Evolutionary conservation across 345 rosid genomes (phyloP).

Genomic region (Populus ilicifolia): DNA sequence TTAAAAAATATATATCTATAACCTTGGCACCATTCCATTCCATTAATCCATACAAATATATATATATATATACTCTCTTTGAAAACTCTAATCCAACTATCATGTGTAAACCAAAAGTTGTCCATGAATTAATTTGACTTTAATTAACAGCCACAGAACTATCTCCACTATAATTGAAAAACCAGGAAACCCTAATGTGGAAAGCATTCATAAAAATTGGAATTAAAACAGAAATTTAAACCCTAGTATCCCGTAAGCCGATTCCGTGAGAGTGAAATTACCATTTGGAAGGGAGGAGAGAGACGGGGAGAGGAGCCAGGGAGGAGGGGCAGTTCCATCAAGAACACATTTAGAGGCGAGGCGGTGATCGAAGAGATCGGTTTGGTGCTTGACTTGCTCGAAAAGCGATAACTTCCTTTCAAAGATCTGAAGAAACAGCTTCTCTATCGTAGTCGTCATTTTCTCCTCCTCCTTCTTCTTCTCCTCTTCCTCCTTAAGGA

Average conservation of each 20-base stretch:
- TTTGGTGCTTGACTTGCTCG: constrained; percentile 56
- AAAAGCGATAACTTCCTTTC: constrained; percentile 62
- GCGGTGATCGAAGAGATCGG: constrained; percentile 55
- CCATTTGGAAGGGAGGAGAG: constrained; percentile 29
- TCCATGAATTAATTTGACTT: too few species aligned
- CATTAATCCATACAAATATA: too few species aligned
- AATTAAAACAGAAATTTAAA: neutral
- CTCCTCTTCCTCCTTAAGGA: neutral
- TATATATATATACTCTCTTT: neutral
- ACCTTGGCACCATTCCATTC: neutral
- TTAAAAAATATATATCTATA: too few species aligned
- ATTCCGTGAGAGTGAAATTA: constrained; percentile 10
- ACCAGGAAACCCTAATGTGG: neutral
- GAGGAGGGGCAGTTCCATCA: constrained; percentile 64
- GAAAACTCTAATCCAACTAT: neutral
- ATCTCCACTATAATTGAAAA: too few species aligned
- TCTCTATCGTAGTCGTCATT: constrained; percentile 39
- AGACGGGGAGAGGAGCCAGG: constrained; percentile 55
- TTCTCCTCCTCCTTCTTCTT: neutral
- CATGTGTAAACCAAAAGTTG: neutral
- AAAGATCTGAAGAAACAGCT: constrained; percentile 57
- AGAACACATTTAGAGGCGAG: constrained; percentile 70
- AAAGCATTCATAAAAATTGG: neutral
- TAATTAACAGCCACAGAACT: too few species aligned
- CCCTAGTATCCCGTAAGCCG: neutral